These are phyloP conservation scores for Hygrophorus pudorinus DNA, from an alignment of 768 basidiomycete species.

Conservation along the genomic window DNA sequence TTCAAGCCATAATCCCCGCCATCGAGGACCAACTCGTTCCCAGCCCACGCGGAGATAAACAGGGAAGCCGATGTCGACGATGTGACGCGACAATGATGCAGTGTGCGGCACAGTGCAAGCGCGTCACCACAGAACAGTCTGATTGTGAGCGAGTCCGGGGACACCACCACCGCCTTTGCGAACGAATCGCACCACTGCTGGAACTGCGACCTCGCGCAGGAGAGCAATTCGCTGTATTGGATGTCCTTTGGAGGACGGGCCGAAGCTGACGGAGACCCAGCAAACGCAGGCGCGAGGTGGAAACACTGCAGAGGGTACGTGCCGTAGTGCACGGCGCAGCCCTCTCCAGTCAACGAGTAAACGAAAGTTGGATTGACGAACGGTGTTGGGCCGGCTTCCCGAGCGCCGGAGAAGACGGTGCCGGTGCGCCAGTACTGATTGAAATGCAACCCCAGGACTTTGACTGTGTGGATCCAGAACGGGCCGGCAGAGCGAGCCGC, in stretches of 20 bases:
- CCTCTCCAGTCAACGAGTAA: slow-evolving; percentile 22
- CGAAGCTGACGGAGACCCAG: background rate
- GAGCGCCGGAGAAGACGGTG: slow-evolving; percentile 13
- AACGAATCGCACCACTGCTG: slow-evolving; percentile 22
- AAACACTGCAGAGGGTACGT: slow-evolving; percentile 22
- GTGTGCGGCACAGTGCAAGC: slow-evolving; percentile 19
- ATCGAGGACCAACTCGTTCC: slow-evolving; percentile 12
- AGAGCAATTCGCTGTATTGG: slow-evolving; percentile 10
- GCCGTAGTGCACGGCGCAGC: slow-evolving; percentile 23
- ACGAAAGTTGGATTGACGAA: slow-evolving; percentile 26
- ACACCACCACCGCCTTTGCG: slow-evolving; percentile 8
- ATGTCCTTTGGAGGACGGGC: background rate
- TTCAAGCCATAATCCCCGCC: slow-evolving; percentile 14
- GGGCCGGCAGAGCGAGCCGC: background rate
- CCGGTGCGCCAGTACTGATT: slow-evolving; percentile 25
- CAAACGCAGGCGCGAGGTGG: slow-evolving; percentile 20
- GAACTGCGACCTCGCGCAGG: slow-evolving; percentile 16
- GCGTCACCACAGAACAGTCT: slow-evolving; percentile 20
- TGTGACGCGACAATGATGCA: slow-evolving; percentile 3
- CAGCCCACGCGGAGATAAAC: background rate
- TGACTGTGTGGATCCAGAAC: background rate
- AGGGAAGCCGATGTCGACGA: background rate
- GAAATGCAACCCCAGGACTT: background rate
- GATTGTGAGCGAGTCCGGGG: slow-evolving; percentile 11
- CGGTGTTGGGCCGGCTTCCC: slow-evolving; percentile 13